A percentile compares a stretch with the other conserved stretches of the same genome.
phyloP scores from a whole-genome alignment of 192 early-diverging fungal species.

The Coemansia sp. region DNA sequence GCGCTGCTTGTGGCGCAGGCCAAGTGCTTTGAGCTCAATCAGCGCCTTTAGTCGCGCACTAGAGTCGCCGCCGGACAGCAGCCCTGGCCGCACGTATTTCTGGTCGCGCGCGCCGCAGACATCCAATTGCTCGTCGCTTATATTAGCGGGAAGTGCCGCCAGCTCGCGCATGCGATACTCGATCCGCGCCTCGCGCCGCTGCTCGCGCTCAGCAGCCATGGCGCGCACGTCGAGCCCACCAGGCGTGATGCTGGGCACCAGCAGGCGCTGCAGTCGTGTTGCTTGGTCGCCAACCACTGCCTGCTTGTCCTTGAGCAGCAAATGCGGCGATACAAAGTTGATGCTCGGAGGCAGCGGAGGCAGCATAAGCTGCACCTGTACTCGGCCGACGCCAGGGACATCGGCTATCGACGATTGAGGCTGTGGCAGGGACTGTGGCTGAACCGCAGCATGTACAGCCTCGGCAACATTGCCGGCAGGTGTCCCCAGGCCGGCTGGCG shows the following conservation, averaged over 20 bases:
- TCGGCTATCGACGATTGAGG: neutral
- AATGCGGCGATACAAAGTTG: slow-evolving; percentile 55
- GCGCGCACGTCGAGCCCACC: slow-evolving; percentile 79
- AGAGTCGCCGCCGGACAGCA: slow-evolving; percentile 24
- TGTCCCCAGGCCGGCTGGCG: slow-evolving; percentile 32
- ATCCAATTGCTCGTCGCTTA: slow-evolving; percentile 59
- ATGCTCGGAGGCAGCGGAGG: slow-evolving; percentile 36
- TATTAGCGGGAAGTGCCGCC: slow-evolving; percentile 64
- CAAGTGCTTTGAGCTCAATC: slow-evolving; percentile 87
- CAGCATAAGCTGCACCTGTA: slow-evolving; percentile 33
- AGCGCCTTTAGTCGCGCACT: slow-evolving; percentile 73
- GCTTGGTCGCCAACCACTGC: slow-evolving; percentile 43
- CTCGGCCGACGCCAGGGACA: slow-evolving; percentile 2
- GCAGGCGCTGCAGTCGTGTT: slow-evolving; percentile 64
- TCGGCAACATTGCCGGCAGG: slow-evolving; percentile 58
- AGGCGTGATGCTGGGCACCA: slow-evolving; percentile 73
- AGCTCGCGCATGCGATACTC: slow-evolving; percentile 79
- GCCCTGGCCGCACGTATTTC: slow-evolving; percentile 25
- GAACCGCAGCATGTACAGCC: slow-evolving; percentile 43
- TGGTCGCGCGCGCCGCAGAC: slow-evolving; percentile 7
- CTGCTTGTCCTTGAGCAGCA: slow-evolving; percentile 60
- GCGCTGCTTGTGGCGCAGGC: slow-evolving; percentile 77
- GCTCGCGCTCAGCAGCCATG: slow-evolving; percentile 77
- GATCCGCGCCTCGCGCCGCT: slow-evolving; percentile 67
- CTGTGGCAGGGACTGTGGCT: slow-evolving; percentile 1